These are phyloP conservation scores for Hortaea sp. DNA, from an alignment of 2,329 filamentous ascomycete species.

Conservation along the genomic window DNA sequence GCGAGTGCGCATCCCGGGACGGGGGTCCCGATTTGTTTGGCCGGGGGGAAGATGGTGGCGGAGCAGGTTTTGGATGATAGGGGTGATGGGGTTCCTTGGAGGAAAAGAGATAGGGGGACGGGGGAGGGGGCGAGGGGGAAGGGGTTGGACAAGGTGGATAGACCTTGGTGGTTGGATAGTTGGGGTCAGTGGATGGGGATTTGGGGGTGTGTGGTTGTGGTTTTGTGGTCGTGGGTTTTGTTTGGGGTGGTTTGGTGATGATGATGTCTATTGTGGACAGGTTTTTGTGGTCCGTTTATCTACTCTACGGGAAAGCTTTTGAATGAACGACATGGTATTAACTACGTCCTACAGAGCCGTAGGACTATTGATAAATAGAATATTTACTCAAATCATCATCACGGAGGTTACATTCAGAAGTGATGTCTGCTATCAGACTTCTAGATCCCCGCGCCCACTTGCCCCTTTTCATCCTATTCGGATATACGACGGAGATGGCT, in stretches of 20 bases:
- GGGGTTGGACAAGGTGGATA: constrained; percentile 20
- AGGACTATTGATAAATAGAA: too few species aligned
- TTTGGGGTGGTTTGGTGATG: background rate
- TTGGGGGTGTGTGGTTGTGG: background rate
- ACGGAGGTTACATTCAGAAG: too few species aligned
- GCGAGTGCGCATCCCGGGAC: constrained; percentile 68
- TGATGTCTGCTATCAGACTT: too few species aligned
- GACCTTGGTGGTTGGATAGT: constrained; percentile 17
- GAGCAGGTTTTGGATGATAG: constrained; percentile 41
- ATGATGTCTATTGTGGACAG: too few species aligned
- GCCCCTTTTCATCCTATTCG: too few species aligned
- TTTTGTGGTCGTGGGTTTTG: background rate
- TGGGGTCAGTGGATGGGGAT: constrained; percentile 12
- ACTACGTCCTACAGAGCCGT: too few species aligned
- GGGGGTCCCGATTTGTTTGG: constrained; percentile 63
- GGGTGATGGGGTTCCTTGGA: constrained; percentile 34
- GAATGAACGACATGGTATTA: too few species aligned
- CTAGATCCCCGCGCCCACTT: too few species aligned
- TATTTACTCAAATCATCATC: too few species aligned
- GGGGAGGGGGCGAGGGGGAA: constrained; percentile 4
- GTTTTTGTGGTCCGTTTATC: too few species aligned
- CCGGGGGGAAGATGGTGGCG: constrained; percentile 54
- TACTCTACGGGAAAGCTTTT: too few species aligned
- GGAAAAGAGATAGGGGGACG: background rate
- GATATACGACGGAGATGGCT: too few species aligned